Evolutionary conservation across 2,329 filamentous ascomycete genomes (phyloP).

Genomic region (Claviceps citrina): DNA sequence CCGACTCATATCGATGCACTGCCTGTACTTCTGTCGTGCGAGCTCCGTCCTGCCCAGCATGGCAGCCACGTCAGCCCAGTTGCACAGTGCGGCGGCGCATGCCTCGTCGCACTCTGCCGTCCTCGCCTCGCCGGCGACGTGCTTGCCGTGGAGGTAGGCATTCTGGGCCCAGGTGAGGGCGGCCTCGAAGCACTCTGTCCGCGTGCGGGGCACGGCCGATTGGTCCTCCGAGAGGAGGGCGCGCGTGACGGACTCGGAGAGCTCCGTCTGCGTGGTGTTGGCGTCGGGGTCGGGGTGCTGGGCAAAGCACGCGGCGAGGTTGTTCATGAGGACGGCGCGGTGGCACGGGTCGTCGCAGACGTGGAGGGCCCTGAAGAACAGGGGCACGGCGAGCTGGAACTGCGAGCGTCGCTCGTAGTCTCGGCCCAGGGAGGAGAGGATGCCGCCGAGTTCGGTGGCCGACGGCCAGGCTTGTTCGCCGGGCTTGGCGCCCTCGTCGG

Average conservation of each 20-base stretch:
- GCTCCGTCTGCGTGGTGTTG: constrained; percentile 10
- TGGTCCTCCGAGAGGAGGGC: constrained; percentile 10
- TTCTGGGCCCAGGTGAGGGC: constrained; percentile 68
- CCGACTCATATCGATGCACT: constrained; percentile 48
- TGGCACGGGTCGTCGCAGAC: constrained; percentile 56
- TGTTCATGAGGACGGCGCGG: constrained; percentile 74
- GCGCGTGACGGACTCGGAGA: constrained; percentile 15
- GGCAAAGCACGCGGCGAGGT: constrained; percentile 57
- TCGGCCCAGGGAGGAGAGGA: constrained; percentile 59
- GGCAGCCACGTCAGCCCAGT: constrained; percentile 69
- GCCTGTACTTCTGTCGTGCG: constrained; percentile 52
- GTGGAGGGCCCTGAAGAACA: constrained; percentile 73
- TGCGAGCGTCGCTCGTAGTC: constrained; percentile 60
- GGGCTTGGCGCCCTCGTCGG: constrained; percentile 50
- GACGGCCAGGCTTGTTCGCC: constrained; percentile 59
- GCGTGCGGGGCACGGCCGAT: constrained; percentile 27
- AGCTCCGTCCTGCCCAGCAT: constrained; percentile 51
- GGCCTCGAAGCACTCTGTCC: constrained; percentile 48
- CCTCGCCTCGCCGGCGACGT: constrained; percentile 49
- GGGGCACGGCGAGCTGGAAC: constrained; percentile 67
- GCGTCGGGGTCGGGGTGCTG: constrained; percentile 40
- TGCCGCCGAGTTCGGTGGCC: constrained; percentile 55
- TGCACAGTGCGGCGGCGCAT: constrained; percentile 72
- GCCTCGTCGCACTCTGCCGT: constrained; percentile 70
- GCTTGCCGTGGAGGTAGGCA: constrained; percentile 50